Percentiles rank a stretch among this genome's conserved stretches.
phyloP scores from a whole-genome alignment of 169 alveolate species.

The Eimeria mitis region DNA sequence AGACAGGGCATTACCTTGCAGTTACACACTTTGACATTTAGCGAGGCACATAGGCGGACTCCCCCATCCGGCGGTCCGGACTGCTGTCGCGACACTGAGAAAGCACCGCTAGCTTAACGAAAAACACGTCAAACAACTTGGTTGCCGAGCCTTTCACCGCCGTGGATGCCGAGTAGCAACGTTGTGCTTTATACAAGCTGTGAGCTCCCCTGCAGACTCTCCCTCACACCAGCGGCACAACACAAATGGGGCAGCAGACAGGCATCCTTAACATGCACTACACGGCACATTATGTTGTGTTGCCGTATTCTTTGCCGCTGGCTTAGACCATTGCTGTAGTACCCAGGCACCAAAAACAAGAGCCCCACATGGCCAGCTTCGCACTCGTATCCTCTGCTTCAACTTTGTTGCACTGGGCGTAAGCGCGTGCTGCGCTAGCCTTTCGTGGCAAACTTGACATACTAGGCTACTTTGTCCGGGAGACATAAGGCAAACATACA shows the following conservation, averaged over 20 bases:
- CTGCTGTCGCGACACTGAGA: not conserved
- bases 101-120: no score
- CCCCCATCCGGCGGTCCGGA: not conserved
- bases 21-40: not conserved
- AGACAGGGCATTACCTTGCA: not conserved
- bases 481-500: not conserved
- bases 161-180: not conserved
- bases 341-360: not conserved
- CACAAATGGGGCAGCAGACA: no score
- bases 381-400: not conserved
- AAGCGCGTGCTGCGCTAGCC: not conserved
- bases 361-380: not conserved
- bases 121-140: no score
- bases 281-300: not conserved
- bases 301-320: not conserved
- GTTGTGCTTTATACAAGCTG: not conserved
- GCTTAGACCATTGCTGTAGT: not conserved
- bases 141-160: no score
- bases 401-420: no score
- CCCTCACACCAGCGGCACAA: not conserved
- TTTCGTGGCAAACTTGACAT: not conserved
- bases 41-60: not conserved
- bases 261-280: no score
- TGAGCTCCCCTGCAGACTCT: not conserved
- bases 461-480: not conserved